A percentile compares a stretch with the other conserved stretches of the same genome.
Evolutionary conservation across 192 early-diverging fungal genomes (phyloP).

Genomic region (Mortierella antarctica): DNA sequence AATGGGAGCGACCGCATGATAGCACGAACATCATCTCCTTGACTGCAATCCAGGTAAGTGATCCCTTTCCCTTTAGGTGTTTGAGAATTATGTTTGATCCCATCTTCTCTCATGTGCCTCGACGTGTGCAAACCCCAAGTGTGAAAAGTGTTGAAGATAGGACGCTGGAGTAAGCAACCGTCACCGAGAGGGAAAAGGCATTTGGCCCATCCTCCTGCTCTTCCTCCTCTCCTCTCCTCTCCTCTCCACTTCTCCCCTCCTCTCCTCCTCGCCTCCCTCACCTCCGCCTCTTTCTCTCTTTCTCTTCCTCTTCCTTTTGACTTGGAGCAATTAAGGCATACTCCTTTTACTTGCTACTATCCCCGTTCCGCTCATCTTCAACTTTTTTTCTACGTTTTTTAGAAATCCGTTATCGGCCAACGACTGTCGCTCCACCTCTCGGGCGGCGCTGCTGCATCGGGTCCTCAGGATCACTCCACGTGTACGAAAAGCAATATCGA

Average conservation of each 20-base stretch:
- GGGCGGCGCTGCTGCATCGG: constrained; percentile 1
- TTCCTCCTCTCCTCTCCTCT: background rate
- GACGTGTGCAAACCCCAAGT: background rate
- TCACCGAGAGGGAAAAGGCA: background rate
- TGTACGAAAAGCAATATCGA: constrained; percentile 14
- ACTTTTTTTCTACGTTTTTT: background rate
- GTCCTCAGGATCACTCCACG: constrained; percentile 8
- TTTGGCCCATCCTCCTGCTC: background rate
- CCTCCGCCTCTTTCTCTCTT: background rate
- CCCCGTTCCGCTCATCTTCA: background rate
- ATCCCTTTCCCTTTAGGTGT: background rate
- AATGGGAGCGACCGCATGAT: constrained; percentile 84
- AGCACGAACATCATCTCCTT: constrained; percentile 78
- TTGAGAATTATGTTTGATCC: background rate
- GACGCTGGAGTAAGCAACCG: constrained; percentile 30
- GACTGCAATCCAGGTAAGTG: constrained; percentile 71
- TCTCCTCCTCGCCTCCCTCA: background rate
- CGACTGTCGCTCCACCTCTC: constrained; percentile 71
- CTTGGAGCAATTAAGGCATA: no score
- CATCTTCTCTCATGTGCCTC: no score
- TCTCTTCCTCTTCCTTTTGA: background rate
- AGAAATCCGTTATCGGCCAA: constrained; percentile 80
- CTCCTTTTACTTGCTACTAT: constrained; percentile 3
- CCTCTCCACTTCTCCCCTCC: background rate
- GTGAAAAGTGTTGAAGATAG: no score